Evolutionary conservation across 768 basidiomycete genomes (phyloP).

Genomic region (Obba rivulosa): DNA sequence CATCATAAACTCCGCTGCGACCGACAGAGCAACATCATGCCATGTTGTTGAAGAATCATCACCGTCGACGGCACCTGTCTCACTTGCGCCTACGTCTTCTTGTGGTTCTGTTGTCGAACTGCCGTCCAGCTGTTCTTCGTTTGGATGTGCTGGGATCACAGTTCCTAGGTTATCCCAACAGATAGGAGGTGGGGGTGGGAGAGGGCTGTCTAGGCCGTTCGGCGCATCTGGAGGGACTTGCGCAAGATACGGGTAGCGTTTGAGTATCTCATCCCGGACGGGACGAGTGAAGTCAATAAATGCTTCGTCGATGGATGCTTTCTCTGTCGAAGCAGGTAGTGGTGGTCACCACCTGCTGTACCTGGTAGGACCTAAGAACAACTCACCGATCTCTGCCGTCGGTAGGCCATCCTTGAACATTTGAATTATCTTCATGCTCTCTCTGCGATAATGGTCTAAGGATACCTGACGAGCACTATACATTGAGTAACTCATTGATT

Average conservation of each 20-base stretch:
- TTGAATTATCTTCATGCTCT: slow-evolving; percentile 81
- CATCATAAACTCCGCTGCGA: slow-evolving; percentile 85
- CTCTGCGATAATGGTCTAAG: slow-evolving; percentile 86
- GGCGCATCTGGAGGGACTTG: slow-evolving; percentile 64
- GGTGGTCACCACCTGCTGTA: neutral
- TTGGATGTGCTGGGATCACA: slow-evolving; percentile 52
- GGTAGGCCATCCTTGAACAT: slow-evolving; percentile 79
- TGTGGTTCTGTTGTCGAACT: neutral
- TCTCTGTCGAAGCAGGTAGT: slow-evolving; percentile 49
- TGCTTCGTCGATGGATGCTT: slow-evolving; percentile 96
- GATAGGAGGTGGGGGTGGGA: slow-evolving; percentile 68
- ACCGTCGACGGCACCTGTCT: slow-evolving; percentile 2
- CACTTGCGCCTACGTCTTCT: neutral
- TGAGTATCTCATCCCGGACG: slow-evolving; percentile 69
- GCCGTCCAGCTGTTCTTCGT: neutral
- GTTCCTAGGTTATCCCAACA: slow-evolving; percentile 57
- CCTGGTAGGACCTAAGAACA: neutral
- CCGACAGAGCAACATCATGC: slow-evolving; percentile 89
- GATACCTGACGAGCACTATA: slow-evolving; percentile 55
- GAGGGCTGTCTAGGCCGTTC: slow-evolving; percentile 65
- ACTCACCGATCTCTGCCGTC: slow-evolving; percentile 73
- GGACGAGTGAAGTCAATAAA: slow-evolving; percentile 88
- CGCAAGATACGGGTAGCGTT: slow-evolving; percentile 72
- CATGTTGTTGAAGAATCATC: slow-evolving; percentile 52
- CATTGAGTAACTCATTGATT: neutral